Evolutionary conservation across 305 asterid species (phyloP).

Genomic region (Solanum aculeatissimum): DNA sequence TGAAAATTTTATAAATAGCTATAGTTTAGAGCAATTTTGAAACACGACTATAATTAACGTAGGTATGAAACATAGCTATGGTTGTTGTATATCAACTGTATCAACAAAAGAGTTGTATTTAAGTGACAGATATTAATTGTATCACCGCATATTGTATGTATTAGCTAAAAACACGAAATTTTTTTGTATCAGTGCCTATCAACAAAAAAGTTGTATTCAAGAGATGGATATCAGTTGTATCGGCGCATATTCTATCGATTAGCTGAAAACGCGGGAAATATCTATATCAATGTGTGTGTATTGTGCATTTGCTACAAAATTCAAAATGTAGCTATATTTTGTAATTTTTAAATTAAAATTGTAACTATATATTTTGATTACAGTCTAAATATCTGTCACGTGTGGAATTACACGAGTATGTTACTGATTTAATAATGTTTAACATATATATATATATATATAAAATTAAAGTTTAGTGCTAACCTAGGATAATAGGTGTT

Average conservation of each 20-base stretch:
- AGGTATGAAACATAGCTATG: not conserved
- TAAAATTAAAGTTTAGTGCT: not conserved
- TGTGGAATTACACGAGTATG: too few species aligned
- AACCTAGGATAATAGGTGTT: not conserved
- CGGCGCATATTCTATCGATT: not conserved
- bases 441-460: not conserved
- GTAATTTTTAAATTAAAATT: not conserved
- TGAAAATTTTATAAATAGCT: not conserved
- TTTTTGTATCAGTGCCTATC: too few species aligned
- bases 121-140: too few species aligned
- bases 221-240: not conserved
- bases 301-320: not conserved
- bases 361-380: not conserved
- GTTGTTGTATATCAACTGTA: not conserved
- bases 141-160: too few species aligned
- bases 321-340: not conserved
- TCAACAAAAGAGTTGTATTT: too few species aligned
- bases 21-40: not conserved
- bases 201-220: too few species aligned
- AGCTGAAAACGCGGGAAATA: fast-evolving
- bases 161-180: too few species aligned
- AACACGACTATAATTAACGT: too few species aligned
- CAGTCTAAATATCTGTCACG: not conserved
- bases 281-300: not conserved
- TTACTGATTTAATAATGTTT: not conserved